These are phyloP conservation scores for Dimargaris cristalligena DNA, from an alignment of 192 early-diverging fungal genomes.

Conservation along the genomic window DNA sequence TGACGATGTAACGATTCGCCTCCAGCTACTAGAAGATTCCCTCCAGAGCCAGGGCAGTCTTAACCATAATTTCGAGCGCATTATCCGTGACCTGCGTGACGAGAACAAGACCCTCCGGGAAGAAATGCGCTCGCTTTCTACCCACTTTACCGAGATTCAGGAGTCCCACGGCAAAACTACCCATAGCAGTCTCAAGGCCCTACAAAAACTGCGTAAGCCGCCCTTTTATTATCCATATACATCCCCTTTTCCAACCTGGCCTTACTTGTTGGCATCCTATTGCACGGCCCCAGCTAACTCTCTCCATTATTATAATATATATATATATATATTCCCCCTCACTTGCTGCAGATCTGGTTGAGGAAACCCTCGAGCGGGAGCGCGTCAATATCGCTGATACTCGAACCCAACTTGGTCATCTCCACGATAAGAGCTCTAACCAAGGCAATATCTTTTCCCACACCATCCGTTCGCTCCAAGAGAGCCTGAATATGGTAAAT, in stretches of 20 bases:
- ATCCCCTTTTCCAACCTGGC: neutral
- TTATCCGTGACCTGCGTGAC: neutral
- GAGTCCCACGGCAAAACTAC: neutral
- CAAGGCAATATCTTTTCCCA: neutral
- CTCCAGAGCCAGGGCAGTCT: neutral
- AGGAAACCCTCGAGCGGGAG: slow-evolving; percentile 2
- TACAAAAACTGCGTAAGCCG: neutral
- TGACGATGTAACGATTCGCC: neutral
- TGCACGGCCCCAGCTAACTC: too few relatives aligned
- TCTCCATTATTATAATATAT: neutral
- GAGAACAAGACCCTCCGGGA: neutral
- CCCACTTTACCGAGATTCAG: neutral
- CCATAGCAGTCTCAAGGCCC: slow-evolving; percentile 5
- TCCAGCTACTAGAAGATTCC: neutral
- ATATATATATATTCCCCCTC: neutral
- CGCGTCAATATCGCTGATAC: slow-evolving; percentile 2
- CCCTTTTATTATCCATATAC: neutral
- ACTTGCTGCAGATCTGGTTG: too few relatives aligned
- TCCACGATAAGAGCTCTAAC: neutral
- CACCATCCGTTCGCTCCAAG: neutral
- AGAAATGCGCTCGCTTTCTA: neutral
- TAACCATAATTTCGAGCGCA: neutral
- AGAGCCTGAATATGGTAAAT: neutral
- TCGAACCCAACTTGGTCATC: neutral
- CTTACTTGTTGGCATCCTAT: neutral